Conservation (phyloP, 2,329 filamentous ascomycete species). For the Epichloe brachyelytri region DNA sequence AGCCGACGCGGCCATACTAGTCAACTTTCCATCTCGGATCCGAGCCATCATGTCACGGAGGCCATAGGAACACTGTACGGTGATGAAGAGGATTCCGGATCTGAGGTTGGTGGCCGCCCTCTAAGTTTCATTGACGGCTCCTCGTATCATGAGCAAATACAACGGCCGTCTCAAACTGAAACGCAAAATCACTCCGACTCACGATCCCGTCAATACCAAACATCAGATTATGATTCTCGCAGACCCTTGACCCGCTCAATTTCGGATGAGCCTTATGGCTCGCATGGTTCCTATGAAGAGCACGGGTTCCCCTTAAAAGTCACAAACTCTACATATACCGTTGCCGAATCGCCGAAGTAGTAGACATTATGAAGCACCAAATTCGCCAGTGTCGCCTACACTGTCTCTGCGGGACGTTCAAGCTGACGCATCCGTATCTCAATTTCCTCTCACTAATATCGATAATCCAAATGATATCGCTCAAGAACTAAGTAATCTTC, state of each 20-base stretch:
- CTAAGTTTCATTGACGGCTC: constrained; percentile 58
- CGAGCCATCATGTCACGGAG: constrained; percentile 87
- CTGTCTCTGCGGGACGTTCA: constrained; percentile 40
- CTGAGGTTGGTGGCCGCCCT: constrained; percentile 40
- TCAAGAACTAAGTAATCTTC: constrained; percentile 83
- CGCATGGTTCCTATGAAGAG: constrained; percentile 18
- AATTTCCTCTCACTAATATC: constrained; percentile 81
- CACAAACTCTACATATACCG: constrained; percentile 27
- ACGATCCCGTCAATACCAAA: constrained; percentile 15
- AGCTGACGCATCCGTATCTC: constrained; percentile 45
- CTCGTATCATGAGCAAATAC: constrained; percentile 39
- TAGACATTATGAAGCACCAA: constrained; percentile 28
- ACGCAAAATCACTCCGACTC: neutral
- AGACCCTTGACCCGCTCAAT: constrained; percentile 31
- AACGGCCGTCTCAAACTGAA: constrained; percentile 15
- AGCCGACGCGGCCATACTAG: constrained; percentile 45
- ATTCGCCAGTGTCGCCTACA: constrained; percentile 38
- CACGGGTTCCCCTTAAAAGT: constrained; percentile 25
- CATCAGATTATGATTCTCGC: constrained; percentile 22
- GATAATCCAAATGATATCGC: constrained; percentile 80
- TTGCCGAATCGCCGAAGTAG: constrained; percentile 27
- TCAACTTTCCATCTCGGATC: constrained; percentile 64
- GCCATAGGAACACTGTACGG: constrained; percentile 86
- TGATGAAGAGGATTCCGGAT: constrained; percentile 54
- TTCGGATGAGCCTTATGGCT: constrained; percentile 28